Conservation (phyloP, 1,284 basidiomycete species). For the Malassezia brasiliensis region DNA sequence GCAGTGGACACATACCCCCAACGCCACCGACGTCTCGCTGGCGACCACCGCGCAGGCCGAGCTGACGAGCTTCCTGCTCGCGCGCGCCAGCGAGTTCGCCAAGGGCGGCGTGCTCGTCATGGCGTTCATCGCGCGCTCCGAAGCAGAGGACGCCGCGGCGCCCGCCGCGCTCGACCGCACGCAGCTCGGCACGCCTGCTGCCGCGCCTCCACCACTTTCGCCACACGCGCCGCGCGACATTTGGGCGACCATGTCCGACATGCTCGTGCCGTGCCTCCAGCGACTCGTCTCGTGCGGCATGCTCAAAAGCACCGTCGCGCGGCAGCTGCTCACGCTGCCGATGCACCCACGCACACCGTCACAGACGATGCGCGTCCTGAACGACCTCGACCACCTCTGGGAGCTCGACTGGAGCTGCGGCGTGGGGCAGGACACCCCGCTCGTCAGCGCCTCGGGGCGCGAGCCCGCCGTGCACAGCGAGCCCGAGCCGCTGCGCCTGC, state of each 20-base stretch:
- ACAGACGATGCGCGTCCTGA: conserved; percentile 48
- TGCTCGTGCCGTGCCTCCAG: conserved; percentile 49
- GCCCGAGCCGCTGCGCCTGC: conserved; percentile 34
- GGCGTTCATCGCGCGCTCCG: conserved; percentile 48
- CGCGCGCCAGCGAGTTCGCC: conserved; percentile 49
- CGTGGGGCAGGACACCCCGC: conserved; percentile 17
- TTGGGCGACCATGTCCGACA: conserved; percentile 47
- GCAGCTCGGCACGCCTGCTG: not conserved
- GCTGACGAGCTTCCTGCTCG: conserved; percentile 45
- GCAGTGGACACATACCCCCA: conserved; percentile 48
- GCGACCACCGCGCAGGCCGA: conserved; percentile 49
- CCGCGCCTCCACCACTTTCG: not conserved
- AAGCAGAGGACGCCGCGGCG: conserved; percentile 9
- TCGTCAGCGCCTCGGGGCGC: not conserved
- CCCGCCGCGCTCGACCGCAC: not conserved
- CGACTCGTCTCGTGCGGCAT: conserved; percentile 49
- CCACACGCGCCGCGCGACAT: conserved; percentile 28
- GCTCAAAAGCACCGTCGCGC: conserved; percentile 49
- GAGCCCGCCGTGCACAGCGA: conserved; percentile 20
- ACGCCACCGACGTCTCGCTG: conserved; percentile 32
- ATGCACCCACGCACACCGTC: conserved; percentile 48
- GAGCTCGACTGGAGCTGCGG: conserved; percentile 47
- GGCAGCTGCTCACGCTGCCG: conserved; percentile 47
- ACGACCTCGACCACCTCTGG: conserved; percentile 47
- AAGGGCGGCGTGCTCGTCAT: conserved; percentile 48